Base-by-base conservation (phyloP, 768 basidiomycete genomes). In the Kwoniella mangroviensis region DNA sequence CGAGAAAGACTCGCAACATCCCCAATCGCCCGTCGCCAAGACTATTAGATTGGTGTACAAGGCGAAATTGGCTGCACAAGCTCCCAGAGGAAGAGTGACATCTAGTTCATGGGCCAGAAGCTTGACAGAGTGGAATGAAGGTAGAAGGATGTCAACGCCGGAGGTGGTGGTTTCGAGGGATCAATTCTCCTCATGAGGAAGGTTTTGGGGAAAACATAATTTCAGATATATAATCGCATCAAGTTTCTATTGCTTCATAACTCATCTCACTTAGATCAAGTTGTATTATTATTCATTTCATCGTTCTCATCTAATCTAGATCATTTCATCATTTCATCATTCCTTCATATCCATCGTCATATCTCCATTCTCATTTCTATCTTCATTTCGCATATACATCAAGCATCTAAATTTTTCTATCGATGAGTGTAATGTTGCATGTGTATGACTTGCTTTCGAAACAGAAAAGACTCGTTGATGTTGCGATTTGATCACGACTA, bases 41-140 rank as follows among this genome's bases (percentile, higher is more conserved):
- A 75, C 77, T 9, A 73, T 76, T 67, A 55, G 78, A 24, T 71
- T 73, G 42, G 78, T 79, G 2, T 79, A 79, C 56, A 74, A 74
- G 45, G 71, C 73, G 11, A 76, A 76, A 51, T 59, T 76, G 4
- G 57, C 73, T 2, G 72, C 76, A 19, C 68, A 65, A 58, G 43
- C 24, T 43, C 66, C 55, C 11, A 54, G 67, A 28, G 53, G 61
- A 19, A 52, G 63, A 59, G 63, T 68, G 9, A 67, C 55, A 3
- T 67, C 55, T 2, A 55, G 21, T 15, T 68, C 67, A 1, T 61
- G 67, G 59, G 67, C 59, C 0, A 62, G 67, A 34, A 54, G 60
- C 22, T 24, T 62, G 53, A 22, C 34, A 15, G 67, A 62, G 26
- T 68, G 67, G 67, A 68, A 63, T 34, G 67, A 68, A n/a, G 67